Conservation (phyloP, 306 rosid genomes). For the Trifolium fragiferum region DNA sequence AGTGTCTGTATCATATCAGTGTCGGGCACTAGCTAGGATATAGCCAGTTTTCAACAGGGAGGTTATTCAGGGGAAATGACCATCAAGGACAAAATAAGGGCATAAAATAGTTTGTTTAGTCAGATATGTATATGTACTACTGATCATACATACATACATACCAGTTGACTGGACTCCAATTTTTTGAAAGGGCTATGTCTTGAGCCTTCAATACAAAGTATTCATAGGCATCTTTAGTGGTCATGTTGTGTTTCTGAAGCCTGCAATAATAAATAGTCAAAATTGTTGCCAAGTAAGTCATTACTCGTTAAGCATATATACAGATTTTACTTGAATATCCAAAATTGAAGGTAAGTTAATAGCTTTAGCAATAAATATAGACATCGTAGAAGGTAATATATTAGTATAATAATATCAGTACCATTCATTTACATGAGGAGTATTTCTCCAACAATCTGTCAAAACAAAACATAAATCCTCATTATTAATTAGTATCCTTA, state of each 20-base stretch:
- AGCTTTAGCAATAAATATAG: too few species aligned
- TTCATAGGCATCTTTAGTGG: slow-evolving; percentile 79
- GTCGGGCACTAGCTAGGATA: too few species aligned
- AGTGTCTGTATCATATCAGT: not conserved
- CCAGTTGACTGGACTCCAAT: slow-evolving; percentile 94
- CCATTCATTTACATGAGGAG: slow-evolving; percentile 81
- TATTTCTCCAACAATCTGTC: slow-evolving; percentile 87
- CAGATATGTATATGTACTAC: slow-evolving; percentile 11
- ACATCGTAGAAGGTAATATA: too few species aligned
- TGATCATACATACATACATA: slow-evolving; percentile 59
- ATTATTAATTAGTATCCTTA: slow-evolving; percentile 42
- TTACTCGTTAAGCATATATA: slow-evolving; percentile 8
- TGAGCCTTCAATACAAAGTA: slow-evolving; percentile 92
- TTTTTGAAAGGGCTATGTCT: slow-evolving; percentile 76
- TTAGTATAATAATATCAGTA: slow-evolving; percentile 35
- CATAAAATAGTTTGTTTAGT: slow-evolving; percentile 25
- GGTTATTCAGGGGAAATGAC: slow-evolving; percentile 21
- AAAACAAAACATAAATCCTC: slow-evolving; percentile 42
- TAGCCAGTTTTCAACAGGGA: too few species aligned
- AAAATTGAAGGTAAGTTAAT: too few species aligned
- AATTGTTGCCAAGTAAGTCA: slow-evolving; percentile 9
- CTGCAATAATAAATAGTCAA: too few species aligned
- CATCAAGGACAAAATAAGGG: slow-evolving; percentile 27
- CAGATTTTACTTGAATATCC: too few species aligned
- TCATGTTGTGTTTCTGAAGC: slow-evolving; percentile 75